Base-by-base conservation (phyloP, 75 land plant genomes). In the Picea glauca region DNA sequence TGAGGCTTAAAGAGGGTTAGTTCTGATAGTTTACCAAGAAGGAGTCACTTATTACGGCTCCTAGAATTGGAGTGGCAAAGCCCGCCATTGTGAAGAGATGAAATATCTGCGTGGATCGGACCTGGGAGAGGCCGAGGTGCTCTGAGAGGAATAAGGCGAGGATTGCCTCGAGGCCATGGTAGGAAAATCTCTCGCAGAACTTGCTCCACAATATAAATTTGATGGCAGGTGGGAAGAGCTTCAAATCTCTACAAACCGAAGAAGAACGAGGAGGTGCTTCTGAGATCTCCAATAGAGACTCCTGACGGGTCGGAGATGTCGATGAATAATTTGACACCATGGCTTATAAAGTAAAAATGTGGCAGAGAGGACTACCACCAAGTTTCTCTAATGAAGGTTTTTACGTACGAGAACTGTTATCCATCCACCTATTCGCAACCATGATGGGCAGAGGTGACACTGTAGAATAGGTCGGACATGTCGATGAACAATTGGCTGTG, bases 161-260 rank as follows among this genome's bases (percentile, higher is more conserved):
- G 13, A 84, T 84, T 14, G 85, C 62, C 78, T 72, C 80, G 83
- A 84, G 76, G 64, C 85, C 85, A 62, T 84, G 80, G 56, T 76
- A 84, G 23, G 82, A 84, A 63, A 84, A 84, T 43, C 85, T 67
- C 76, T 84, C 85, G 35, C 85, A 84, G 60, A 84, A 84, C 77
- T 84, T 82, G 46, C 80, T 84, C 85, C 85, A 84, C 13, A 84
- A 60, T 54, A 84, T 61, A 40, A 76, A 84, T 76, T 84, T 84
- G 31, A 84, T 76, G 26, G 83, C 66, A 4, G 80, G 66, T 57
- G 80, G 80, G 2, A 78, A 78, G 5, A 78, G 31, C 30, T 26
- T 26, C 56, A 60, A 61, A 12, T 78, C 79, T 3, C n/a, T n/a
- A n/a, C n/a, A n/a, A n/a, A n/a, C n/a, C n/a, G n/a, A n/a, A n/a